Evolutionary conservation across 1,284 basidiomycete species (phyloP).

Genomic region (Pseudozyma flocculosa): DNA sequence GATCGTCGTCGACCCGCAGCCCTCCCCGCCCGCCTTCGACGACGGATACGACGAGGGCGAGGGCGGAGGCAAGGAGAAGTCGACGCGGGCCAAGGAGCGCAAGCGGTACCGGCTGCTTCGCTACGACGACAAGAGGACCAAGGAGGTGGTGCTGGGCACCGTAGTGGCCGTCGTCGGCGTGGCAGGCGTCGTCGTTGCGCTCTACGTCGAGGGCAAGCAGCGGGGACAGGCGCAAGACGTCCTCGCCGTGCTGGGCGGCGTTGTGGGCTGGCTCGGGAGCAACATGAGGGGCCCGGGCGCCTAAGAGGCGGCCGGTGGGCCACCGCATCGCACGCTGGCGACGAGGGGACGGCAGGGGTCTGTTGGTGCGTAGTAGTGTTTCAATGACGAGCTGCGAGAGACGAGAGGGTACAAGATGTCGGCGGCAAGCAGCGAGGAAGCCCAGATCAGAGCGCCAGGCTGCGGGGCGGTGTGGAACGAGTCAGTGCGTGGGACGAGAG

Average conservation of each 20-base stretch:
- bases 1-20: conserved; percentile 26
- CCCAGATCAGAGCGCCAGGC: too few relatives aligned
- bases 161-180: conserved; percentile 29
- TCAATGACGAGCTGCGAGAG: too few relatives aligned
- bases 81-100: background rate
- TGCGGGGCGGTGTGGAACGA: too few relatives aligned
- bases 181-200: conserved; percentile 18
- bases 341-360: too few relatives aligned
- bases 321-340: too few relatives aligned
- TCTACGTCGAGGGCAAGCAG: background rate
- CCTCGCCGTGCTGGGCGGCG: background rate
- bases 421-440: too few relatives aligned
- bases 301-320: too few relatives aligned
- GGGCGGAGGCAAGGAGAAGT: background rate
- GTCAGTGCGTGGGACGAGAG: too few relatives aligned
- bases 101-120: background rate
- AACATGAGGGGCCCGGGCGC: background rate
- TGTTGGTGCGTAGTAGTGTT: too few relatives aligned
- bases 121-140: background rate
- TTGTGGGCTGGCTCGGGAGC: background rate
- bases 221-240: background rate
- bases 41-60: background rate
- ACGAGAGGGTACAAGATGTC: too few relatives aligned
- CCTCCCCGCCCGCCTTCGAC: conserved; percentile 1
- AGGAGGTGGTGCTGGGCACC: background rate